Evolutionary conservation across 1,284 basidiomycete genomes (phyloP), one percentile per base, ranked within the genome.

Genomic region (Cutaneotrichosporon cavernicola): DNA sequence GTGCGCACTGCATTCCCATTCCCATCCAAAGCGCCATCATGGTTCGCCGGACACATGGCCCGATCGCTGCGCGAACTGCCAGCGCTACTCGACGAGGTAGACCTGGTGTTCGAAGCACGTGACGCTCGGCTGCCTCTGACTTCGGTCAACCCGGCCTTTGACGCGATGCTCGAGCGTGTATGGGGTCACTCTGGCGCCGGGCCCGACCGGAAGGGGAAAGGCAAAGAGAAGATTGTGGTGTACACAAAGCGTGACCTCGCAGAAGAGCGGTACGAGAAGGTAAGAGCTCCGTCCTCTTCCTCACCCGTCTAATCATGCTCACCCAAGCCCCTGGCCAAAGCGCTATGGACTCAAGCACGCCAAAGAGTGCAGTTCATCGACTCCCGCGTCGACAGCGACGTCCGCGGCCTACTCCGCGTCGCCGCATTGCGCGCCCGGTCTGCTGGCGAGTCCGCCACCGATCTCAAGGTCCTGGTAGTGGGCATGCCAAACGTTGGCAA

Each of bases 401-500:
- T 85, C 7, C 76, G 76, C 21, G 69, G 71, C 10, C 72, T 87
- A 5, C 72, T 85, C 2, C 63, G 73, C 22, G 76, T 82, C 65
- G 81, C 82, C 1, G 76, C 82, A 55, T 65, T n/a, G 4, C 50
- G 31, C 7, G 66, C 64, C 4, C 22, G 40, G 2, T 53, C 57
- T 5, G 55, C 49, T 10, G 61, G 58, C 58, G 69, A 70, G 21
- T 60, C 67, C 13, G 47, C 64, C 5, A 69, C 87, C 64, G 89
- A 91, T 75, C 81, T 91, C 68, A 92, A 93, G 73, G 87, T 97
- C 9, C 84, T 97, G 6, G 91, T 97, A 30, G 88, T 95, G 60
- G 96, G 96, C 30, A 99, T 99, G 96, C 96, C 96, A 5, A 99
- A 99, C 76, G 94, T 98, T 50, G 97, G 97, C 56, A 99, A 99